A percentile compares a stretch with the other conserved stretches of the same genome.
Evolutionary conservation across 257 asterid genomes (phyloP).

Genomic region (Ophiorrhiza pumila): DNA sequence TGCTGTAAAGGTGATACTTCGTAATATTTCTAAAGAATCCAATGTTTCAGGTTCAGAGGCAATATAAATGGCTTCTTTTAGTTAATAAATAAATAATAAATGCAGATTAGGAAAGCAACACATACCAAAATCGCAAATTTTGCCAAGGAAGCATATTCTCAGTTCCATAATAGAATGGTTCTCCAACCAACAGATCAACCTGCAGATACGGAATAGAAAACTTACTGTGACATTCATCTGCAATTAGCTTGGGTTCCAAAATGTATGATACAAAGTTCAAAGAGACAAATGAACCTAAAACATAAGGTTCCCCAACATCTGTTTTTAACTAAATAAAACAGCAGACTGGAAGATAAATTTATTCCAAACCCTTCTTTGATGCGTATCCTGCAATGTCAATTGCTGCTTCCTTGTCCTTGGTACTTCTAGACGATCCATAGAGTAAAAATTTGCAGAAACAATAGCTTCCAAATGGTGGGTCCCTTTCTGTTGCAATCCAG

Average conservation of each 20-base stretch:
- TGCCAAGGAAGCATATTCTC: slow-evolving; percentile 86
- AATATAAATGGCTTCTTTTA: neutral
- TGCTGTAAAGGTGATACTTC: neutral
- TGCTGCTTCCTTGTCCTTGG: slow-evolving; percentile 41
- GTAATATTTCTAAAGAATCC: neutral
- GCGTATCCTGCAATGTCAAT: slow-evolving; percentile 41
- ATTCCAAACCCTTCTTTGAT: slow-evolving; percentile 51
- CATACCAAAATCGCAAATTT: slow-evolving; percentile 83
- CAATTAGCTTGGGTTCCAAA: neutral
- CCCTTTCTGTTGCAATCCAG: slow-evolving; percentile 73
- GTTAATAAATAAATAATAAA: slow-evolving; percentile 1
- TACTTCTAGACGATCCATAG: slow-evolving; percentile 57
- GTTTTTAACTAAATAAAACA: too few relatives aligned
- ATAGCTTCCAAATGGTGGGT: slow-evolving; percentile 52
- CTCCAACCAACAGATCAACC: slow-evolving; percentile 76
- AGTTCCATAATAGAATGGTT: slow-evolving; percentile 85
- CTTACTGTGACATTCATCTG: neutral
- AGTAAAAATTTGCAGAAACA: slow-evolving; percentile 59
- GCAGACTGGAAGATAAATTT: neutral
- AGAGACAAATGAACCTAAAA: neutral
- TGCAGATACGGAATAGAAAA: slow-evolving; percentile 33
- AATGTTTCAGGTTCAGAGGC: neutral
- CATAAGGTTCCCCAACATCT: too few relatives aligned
- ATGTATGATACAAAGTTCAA: neutral
- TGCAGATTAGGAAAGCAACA: slow-evolving; percentile 9